A percentile compares a stretch with the other conserved stretches of the same genome.
These are phyloP conservation scores for Penicillium angulare DNA, from an alignment of 495 filamentous ascomycete genomes.

Conservation along the genomic window DNA sequence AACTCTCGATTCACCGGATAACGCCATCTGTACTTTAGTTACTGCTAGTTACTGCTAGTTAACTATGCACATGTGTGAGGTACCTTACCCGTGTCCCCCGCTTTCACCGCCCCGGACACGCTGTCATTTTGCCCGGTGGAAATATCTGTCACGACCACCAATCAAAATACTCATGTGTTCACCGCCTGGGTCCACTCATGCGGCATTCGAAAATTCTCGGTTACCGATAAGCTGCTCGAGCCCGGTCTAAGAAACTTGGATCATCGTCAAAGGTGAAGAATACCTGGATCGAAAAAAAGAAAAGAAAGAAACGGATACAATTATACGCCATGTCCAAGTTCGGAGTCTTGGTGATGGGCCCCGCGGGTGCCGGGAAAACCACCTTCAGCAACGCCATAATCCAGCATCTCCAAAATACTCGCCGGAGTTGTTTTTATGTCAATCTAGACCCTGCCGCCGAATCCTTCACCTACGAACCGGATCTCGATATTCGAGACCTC, in stretches of 20 bases:
- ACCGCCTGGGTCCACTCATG: background rate
- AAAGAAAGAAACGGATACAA: background rate
- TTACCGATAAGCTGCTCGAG: conserved; percentile 12
- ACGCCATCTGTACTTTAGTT: conserved; percentile 2
- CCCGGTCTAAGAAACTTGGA: background rate
- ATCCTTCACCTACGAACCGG: conserved; percentile 84
- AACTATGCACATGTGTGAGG: no score
- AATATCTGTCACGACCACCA: background rate
- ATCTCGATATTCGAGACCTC: conserved; percentile 95
- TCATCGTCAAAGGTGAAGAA: no score
- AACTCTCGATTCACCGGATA: background rate
- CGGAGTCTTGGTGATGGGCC: conserved; percentile 92
- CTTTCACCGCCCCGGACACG: no score
- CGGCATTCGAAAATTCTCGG: conserved; percentile 3
- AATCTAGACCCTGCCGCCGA: conserved; percentile 98
- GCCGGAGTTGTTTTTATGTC: conserved; percentile 91
- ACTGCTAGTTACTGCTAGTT: no score
- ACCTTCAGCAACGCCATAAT: conserved; percentile 94
- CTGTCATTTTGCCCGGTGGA: no score
- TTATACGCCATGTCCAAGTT: conserved; percentile 77
- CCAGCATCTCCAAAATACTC: conserved; percentile 83
- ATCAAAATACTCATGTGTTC: background rate
- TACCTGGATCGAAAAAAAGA: background rate
- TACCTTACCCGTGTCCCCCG: background rate
- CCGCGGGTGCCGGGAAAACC: conserved; percentile 86